These are phyloP conservation scores for Ilyonectria destructans DNA, from an alignment of 2,329 filamentous ascomycete species.

Conservation along the genomic window DNA sequence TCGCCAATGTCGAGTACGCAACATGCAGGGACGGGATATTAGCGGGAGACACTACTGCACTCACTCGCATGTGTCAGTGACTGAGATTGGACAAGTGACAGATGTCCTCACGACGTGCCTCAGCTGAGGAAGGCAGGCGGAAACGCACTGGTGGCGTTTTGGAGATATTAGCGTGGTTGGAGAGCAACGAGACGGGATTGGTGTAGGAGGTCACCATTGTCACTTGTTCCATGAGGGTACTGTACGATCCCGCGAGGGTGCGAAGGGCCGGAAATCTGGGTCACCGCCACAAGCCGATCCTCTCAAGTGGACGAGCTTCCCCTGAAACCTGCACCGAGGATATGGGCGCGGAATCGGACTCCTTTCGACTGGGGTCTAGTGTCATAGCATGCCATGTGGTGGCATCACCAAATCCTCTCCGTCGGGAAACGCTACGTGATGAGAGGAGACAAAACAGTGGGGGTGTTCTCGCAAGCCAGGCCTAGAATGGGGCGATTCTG, in stretches of 20 bases:
- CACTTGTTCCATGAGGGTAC: not conserved
- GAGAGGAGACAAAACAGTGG: conserved; percentile 40
- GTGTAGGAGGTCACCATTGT: conserved; percentile 17
- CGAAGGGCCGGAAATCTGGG: conserved; percentile 41
- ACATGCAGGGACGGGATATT: conserved; percentile 31
- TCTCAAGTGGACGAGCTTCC: conserved; percentile 36
- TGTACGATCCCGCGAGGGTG: conserved; percentile 4
- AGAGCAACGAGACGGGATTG: conserved; percentile 38
- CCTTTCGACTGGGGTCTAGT: conserved; percentile 28
- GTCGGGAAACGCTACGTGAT: conserved; percentile 29
- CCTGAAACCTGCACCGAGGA: conserved; percentile 45
- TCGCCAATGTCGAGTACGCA: conserved; percentile 18
- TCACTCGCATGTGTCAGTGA: conserved; percentile 32
- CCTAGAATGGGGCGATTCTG: conserved; percentile 22
- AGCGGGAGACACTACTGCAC: conserved; percentile 23
- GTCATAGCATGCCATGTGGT: conserved; percentile 37
- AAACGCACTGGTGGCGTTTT: conserved; percentile 16
- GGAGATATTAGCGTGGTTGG: conserved; percentile 28
- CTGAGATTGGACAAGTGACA: conserved; percentile 30
- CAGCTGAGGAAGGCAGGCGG: conserved; percentile 25
- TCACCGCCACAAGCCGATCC: conserved; percentile 40
- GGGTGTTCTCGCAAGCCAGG: conserved; percentile 37
- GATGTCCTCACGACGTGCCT: conserved; percentile 22
- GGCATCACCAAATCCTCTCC: conserved; percentile 34
- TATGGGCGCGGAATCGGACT: conserved; percentile 36